These are phyloP conservation scores for Bothriochloa decipiens DNA, from an alignment of 176 grass and related monocot genomes.

Conservation along the genomic window DNA sequence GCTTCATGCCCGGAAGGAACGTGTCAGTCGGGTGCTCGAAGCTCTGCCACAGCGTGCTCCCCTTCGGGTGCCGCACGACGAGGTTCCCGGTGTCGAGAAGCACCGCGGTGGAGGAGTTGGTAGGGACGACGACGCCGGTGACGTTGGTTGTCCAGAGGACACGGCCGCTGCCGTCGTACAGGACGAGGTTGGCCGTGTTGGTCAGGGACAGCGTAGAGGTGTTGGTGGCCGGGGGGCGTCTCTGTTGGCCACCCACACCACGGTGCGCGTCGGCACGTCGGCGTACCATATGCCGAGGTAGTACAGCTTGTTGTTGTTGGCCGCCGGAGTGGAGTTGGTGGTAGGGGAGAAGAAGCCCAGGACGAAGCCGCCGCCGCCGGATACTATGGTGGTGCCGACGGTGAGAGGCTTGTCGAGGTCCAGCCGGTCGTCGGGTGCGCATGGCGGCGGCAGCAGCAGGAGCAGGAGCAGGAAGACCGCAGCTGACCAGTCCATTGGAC, in stretches of 20 bases:
- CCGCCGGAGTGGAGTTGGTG: neutral
- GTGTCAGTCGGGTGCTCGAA: conserved; percentile 42
- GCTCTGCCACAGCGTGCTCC: conserved; percentile 35
- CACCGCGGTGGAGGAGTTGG: neutral
- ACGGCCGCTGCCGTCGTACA: neutral
- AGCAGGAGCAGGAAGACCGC: neutral
- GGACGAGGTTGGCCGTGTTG: neutral
- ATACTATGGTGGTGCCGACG: neutral
- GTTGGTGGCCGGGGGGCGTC: neutral
- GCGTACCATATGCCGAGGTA: conserved; percentile 23
- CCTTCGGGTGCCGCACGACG: neutral
- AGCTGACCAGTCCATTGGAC: neutral
- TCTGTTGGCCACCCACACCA: conserved; percentile 14
- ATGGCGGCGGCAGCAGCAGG: neutral
- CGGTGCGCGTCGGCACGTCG: neutral
- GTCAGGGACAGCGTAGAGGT: neutral
- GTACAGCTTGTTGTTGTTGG: neutral
- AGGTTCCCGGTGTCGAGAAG: neutral
- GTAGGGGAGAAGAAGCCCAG: conserved; percentile 18
- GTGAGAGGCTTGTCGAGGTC: neutral
- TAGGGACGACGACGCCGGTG: neutral
- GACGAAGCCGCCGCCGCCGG: neutral
- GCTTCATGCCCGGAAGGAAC: conserved; percentile 33
- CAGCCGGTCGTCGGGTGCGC: neutral
- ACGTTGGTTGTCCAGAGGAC: conserved; percentile 12